Evolutionary conservation across 495 filamentous ascomycete genomes (phyloP).

Genomic region (Podospora tetraspora): DNA sequence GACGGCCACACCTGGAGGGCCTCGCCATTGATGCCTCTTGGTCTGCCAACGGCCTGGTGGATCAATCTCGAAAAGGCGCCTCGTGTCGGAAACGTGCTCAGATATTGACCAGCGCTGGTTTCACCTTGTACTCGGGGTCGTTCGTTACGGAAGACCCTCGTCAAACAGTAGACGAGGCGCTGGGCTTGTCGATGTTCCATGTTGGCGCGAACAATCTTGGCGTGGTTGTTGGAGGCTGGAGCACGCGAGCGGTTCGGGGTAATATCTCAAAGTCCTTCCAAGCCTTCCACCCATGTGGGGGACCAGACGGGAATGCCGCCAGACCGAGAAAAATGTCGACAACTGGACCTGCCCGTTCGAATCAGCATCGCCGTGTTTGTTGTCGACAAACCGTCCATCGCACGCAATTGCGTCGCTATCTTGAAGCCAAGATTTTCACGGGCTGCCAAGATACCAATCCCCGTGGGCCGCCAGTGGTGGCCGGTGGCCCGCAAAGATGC

Average conservation of each 20-base stretch:
- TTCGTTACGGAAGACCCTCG: not conserved
- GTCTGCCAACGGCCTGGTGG: not conserved
- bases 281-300: not conserved
- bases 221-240: not conserved
- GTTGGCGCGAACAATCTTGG: not conserved
- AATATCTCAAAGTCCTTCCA: not conserved
- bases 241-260: not conserved
- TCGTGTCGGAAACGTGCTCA: not conserved
- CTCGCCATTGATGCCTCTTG: too few species aligned
- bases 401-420: not conserved
- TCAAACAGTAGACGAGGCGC: not conserved
- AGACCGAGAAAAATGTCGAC: not conserved
- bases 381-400: not conserved
- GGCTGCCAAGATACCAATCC: slow-evolving; percentile 2
- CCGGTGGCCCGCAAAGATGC: not conserved
- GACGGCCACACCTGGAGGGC: not conserved
- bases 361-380: not conserved
- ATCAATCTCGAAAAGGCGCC: not conserved
- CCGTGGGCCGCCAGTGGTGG: not conserved
- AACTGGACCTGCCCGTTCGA: not conserved
- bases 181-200: not conserved
- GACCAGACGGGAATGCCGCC: not conserved
- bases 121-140: not conserved
- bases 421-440: slow-evolving; percentile 8
- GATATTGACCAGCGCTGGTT: not conserved